Evolutionary conservation across 2,329 filamentous ascomycete genomes (phyloP).

Genomic region (Arthrobotrys conoides): DNA sequence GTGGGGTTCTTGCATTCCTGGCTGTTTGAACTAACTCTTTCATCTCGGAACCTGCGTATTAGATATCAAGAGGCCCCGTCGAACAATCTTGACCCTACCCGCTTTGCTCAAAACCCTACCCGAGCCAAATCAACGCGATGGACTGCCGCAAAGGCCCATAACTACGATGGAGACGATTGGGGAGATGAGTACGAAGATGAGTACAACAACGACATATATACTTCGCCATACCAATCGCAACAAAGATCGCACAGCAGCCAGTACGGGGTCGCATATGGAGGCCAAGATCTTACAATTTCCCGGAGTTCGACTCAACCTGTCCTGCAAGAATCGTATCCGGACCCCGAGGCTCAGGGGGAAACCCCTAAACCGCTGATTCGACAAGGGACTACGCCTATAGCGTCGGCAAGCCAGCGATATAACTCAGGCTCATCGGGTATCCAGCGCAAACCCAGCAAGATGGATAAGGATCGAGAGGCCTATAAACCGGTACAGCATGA

Average conservation of each 20-base stretch:
- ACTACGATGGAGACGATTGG: constrained; percentile 58
- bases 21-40: neutral
- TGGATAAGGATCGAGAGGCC: constrained; percentile 40
- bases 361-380: constrained; percentile 30
- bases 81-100: constrained; percentile 52
- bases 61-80: constrained; percentile 46
- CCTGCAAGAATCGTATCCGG: constrained; percentile 29
- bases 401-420: constrained; percentile 24
- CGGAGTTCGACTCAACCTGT: constrained; percentile 53
- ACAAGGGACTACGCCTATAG: constrained; percentile 45
- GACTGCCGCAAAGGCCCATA: constrained; percentile 51
- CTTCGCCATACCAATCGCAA: constrained; percentile 41
- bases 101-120: constrained; percentile 54
- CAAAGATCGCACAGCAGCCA: neutral
- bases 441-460: constrained; percentile 60
- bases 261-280: constrained; percentile 12
- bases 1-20: constrained; percentile 5
- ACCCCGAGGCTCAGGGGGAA: constrained; percentile 29
- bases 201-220: constrained; percentile 45
- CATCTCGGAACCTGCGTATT: neutral
- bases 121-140: constrained; percentile 52
- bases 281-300: constrained; percentile 24
- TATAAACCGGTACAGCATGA: constrained; percentile 24
- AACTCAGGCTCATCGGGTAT: constrained; percentile 34
- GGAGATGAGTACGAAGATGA: constrained; percentile 49